Evolutionary conservation across 805 yeast genomes (phyloP), one percentile per base, ranked within the genome.

Genomic region (Candida xiaguanensis): DNA sequence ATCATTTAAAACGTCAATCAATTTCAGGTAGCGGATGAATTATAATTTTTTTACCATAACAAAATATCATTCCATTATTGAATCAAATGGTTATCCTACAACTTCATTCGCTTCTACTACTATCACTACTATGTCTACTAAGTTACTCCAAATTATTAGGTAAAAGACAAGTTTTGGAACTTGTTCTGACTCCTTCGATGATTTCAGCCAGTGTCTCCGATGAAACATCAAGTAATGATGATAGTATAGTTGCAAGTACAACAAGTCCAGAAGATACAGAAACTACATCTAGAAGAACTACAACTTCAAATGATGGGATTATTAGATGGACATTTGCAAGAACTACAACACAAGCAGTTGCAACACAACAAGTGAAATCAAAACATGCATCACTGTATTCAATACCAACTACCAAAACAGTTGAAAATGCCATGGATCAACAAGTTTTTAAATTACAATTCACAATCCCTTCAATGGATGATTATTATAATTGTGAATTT

Each of bases 401-500:
- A 3, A 20, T 41, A 22, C 31, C 41, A 8, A 14, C 36, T 2
- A 18, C 19, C 13, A 31, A 27, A 17, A 28, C 34, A 8, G 16
- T 3, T 11, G 43, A 39, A 31, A 26, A 31, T 15, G 8, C 32
- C 3, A 20, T 22, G 2, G 46, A 43, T 18, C 5, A 14, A 6
- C 12, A 18, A 4, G 8, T 43, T 20, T 41, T 46, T n/a, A 46
- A 43, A 31, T 11, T 43, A 12, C 40, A 46, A 15, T 43, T 55
- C 13, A 43, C 52, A 2, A 36, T 50, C 17, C 45, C 51, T 2
- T 16, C 33, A 8, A 46, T 40, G n/a, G 53, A 46, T 17, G 23
- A 33, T 8, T 52, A 45, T 39, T 58, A 50, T 36, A 48, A 51
- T 33, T 47, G 52, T 9, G 33, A 22, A n/a, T 33, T 43, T 19